phyloP scores from a whole-genome alignment of 2,329 filamentous ascomycete genomes.

The Emericellopsis atlantica region DNA sequence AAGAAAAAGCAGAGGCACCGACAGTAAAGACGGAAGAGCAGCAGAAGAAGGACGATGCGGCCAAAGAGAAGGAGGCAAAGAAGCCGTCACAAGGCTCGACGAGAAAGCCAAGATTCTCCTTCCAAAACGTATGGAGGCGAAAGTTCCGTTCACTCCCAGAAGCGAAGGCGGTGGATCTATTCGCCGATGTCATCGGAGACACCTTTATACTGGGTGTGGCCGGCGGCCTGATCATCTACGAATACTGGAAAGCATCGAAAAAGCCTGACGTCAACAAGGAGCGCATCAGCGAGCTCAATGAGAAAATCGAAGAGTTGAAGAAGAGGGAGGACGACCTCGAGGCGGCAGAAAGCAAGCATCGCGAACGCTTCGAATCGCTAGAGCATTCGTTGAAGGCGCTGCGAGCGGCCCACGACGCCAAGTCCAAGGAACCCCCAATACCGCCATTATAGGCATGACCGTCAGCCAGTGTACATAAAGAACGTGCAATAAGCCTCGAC shows the following conservation, averaged over 20 bases:
- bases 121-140: slow-evolving; percentile 46
- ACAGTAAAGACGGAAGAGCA: slow-evolving; percentile 56
- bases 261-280: slow-evolving; percentile 48
- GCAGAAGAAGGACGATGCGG: slow-evolving; percentile 32
- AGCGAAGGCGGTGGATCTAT: slow-evolving; percentile 52
- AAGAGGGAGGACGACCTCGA: slow-evolving; percentile 36
- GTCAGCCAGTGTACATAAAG: background rate
- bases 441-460: slow-evolving; percentile 18
- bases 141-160: slow-evolving; percentile 53
- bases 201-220: slow-evolving; percentile 50
- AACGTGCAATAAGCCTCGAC: background rate
- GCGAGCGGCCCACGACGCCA: slow-evolving; percentile 37
- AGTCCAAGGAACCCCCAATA: slow-evolving; percentile 41
- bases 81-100: slow-evolving; percentile 6
- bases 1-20: slow-evolving; percentile 48
- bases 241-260: slow-evolving; percentile 44
- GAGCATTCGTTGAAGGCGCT: slow-evolving; percentile 31
- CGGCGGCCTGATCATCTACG: slow-evolving; percentile 43
- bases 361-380: slow-evolving; percentile 34
- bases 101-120: slow-evolving; percentile 13
- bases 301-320: slow-evolving; percentile 34
- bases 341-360: slow-evolving; percentile 28
- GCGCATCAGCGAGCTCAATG: slow-evolving; percentile 35
- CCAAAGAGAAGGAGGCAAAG: slow-evolving; percentile 25
- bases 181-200: slow-evolving; percentile 53